Conservation (phyloP, 2,329 filamentous ascomycete species). For the Penicillium sp. region DNA sequence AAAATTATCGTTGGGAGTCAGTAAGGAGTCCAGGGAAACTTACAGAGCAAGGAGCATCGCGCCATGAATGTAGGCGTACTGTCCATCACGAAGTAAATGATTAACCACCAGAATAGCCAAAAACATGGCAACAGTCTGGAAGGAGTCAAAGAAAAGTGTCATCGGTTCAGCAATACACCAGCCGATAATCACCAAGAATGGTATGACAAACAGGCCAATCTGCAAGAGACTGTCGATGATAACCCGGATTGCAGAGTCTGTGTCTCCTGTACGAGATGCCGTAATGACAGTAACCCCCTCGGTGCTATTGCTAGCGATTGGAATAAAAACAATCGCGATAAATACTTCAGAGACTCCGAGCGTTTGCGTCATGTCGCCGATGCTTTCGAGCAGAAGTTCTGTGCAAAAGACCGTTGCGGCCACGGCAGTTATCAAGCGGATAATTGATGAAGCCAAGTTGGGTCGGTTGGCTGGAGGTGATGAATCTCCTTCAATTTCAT, state of each 20-base stretch:
- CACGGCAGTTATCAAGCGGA: slow-evolving; percentile 40
- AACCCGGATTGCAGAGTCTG: slow-evolving; percentile 63
- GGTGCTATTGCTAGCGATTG: slow-evolving; percentile 71
- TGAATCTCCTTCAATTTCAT: background rate
- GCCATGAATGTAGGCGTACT: slow-evolving; percentile 73
- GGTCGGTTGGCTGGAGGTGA: background rate
- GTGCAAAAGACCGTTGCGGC: slow-evolving; percentile 66
- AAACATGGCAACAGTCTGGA: slow-evolving; percentile 69
- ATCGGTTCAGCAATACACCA: slow-evolving; percentile 68
- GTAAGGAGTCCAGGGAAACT: slow-evolving; percentile 10
- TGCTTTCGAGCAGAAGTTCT: slow-evolving; percentile 68
- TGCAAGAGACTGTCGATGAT: slow-evolving; percentile 74
- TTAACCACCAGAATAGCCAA: slow-evolving; percentile 67
- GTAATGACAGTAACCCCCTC: slow-evolving; percentile 73
- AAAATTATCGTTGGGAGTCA: background rate
- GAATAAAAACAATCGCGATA: slow-evolving; percentile 70
- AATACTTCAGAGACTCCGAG: slow-evolving; percentile 69
- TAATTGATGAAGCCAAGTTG: slow-evolving; percentile 1
- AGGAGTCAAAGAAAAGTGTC: slow-evolving; percentile 72
- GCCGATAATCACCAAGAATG: slow-evolving; percentile 69
- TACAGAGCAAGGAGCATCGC: slow-evolving; percentile 60
- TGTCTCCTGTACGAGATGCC: slow-evolving; percentile 66
- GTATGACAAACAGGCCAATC: slow-evolving; percentile 71
- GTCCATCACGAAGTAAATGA: slow-evolving; percentile 69
- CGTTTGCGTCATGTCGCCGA: slow-evolving; percentile 63